phyloP scores from a whole-genome alignment of 2,329 filamentous ascomycete species.

The Clarireedia paspali region DNA sequence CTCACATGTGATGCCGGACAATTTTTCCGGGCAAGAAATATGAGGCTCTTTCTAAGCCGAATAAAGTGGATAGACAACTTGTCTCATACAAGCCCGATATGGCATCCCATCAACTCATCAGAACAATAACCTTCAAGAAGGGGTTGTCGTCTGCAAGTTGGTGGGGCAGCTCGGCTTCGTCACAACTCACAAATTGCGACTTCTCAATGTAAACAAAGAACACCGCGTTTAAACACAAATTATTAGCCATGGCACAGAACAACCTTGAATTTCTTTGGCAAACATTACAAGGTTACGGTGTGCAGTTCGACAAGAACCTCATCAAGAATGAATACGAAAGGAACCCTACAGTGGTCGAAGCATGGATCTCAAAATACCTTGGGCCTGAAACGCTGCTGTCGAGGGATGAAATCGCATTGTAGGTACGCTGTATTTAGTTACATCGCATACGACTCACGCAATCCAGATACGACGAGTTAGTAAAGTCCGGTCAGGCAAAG shows the following conservation, averaged over 20 bases:
- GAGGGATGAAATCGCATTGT: slow-evolving; percentile 47
- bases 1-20: too few relatives aligned
- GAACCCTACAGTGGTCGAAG: slow-evolving; percentile 20
- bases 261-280: slow-evolving; percentile 20
- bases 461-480: slow-evolving; percentile 42
- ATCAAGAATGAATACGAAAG: slow-evolving; percentile 20
- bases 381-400: slow-evolving; percentile 44
- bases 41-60: too few relatives aligned
- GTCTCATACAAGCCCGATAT: too few relatives aligned
- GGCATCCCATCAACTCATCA: too few relatives aligned
- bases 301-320: slow-evolving; percentile 24
- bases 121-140: too few relatives aligned
- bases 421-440: slow-evolving; percentile 12
- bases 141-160: too few relatives aligned
- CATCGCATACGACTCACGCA: slow-evolving; percentile 5
- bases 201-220: slow-evolving; percentile 8
- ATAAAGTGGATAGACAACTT: too few relatives aligned
- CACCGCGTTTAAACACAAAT: slow-evolving; percentile 13
- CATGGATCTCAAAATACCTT: slow-evolving; percentile 44
- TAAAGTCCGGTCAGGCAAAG: slow-evolving; percentile 41
- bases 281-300: slow-evolving; percentile 24
- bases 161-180: background rate
- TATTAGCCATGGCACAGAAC: slow-evolving; percentile 19
- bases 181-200: background rate
- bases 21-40: too few relatives aligned